Base-by-base conservation (phyloP, 2,329 filamentous ascomycete genomes). In the Curvularia sp. region DNA sequence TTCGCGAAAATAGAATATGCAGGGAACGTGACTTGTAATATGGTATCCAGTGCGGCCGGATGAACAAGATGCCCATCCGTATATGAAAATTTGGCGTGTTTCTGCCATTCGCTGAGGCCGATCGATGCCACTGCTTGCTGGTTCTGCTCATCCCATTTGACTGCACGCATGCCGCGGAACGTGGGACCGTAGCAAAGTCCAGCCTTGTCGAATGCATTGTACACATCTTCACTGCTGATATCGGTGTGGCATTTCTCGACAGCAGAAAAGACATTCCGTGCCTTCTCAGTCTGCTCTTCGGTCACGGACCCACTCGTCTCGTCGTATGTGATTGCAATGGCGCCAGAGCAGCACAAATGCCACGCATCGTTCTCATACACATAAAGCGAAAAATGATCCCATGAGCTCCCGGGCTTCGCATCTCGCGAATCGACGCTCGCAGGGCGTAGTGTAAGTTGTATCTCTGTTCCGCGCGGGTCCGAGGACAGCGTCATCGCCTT, bases 261-360 rank as follows among this genome's bases (percentile, higher is more conserved):
- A 18, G 55, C 55, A 2, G 24, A 18, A 22, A 26, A 22, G 13
- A 56, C n/a, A 1, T 48, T 9, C 15, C 15, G 20, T 13, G 39
- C 52, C 7, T 30, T 50, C 15, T 31, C 20, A 28, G 5, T 42
- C 28, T n/a, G 22, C 30, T 55, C 35, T 3, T 43, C 20, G 13
- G 13, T 15, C 5, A n/a, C 28, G 6, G 9, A 33, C 4, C 49
- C 12, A 10, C 6, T n/a, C 2, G 24, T 26, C 8, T 31, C 10
- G 4, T 39, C n/a, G 24, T 56, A 48, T 7, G 65, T 54, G 1
- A 70, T 53, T 5, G 62, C 56, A 42, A 68, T 48, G 2, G 57
- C 41, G 3, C 71, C 71, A 1, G 64, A 46, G 33, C 63, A 68
- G 46, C 74, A 68, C 10, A 70, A 60, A 10, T 51, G 63, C 74